These are phyloP conservation scores for Cantharellus anzutake DNA, from an alignment of 768 basidiomycete species.

Conservation along the genomic window DNA sequence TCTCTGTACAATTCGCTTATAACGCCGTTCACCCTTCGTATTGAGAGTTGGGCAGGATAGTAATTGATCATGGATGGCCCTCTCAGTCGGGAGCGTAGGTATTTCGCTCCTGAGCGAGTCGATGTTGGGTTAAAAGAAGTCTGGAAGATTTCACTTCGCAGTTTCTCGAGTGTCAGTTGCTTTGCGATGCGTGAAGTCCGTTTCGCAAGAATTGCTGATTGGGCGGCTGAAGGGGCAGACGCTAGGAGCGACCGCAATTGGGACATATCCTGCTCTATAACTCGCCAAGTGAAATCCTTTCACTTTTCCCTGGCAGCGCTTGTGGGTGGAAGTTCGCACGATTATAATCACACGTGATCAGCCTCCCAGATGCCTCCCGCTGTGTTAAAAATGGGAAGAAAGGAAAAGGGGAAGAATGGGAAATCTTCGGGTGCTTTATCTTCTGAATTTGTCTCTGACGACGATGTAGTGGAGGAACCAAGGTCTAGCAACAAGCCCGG, in stretches of 20 bases:
- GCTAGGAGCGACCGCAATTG: not conserved
- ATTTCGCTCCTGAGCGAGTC: constrained; percentile 77
- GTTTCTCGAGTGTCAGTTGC: constrained; percentile 37
- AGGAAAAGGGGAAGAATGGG: too few species aligned
- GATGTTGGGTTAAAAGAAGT: constrained; percentile 75
- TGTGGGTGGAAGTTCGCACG: not conserved
- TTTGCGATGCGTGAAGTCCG: constrained; percentile 14
- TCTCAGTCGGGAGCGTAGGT: constrained; percentile 60
- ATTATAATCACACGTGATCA: not conserved
- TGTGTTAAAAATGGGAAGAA: too few species aligned
- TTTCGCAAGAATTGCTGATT: not conserved
- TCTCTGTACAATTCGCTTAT: constrained; percentile 13
- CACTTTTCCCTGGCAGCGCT: not conserved
- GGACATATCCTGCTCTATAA: not conserved
- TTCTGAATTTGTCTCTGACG: too few species aligned
- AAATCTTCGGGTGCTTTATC: too few species aligned
- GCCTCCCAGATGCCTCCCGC: too few species aligned
- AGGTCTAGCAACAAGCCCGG: too few species aligned
- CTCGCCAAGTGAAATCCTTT: not conserved
- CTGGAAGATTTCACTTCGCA: constrained; percentile 62
- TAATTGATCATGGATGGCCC: constrained; percentile 78
- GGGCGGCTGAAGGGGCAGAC: not conserved
- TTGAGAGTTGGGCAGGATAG: constrained; percentile 41
- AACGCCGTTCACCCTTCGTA: constrained; percentile 30
- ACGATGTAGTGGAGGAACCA: too few species aligned